Evolutionary conservation across 1,284 basidiomycete genomes (phyloP).

Genomic region (Microbotryomycetes sp.): DNA sequence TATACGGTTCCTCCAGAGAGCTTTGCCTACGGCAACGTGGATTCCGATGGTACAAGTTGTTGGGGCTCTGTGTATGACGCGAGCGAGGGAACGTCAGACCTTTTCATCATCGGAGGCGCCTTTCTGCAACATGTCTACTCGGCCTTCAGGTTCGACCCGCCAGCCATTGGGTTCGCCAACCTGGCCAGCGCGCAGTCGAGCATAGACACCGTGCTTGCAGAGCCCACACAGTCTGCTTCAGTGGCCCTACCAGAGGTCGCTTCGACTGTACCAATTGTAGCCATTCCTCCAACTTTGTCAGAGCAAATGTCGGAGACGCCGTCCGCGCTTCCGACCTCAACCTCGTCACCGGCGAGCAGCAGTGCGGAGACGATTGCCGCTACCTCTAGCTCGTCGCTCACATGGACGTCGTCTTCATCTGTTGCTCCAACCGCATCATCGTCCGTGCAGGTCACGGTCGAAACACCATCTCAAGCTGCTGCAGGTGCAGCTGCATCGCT

Average conservation of each 20-base stretch:
- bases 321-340: too few species aligned
- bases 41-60: not conserved
- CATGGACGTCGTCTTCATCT: too few species aligned
- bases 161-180: slow-evolving; percentile 70
- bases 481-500: too few species aligned
- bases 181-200: not conserved
- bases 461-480: too few species aligned
- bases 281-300: not conserved
- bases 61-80: slow-evolving; percentile 2
- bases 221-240: not conserved
- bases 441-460: too few species aligned
- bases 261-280: not conserved
- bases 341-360: too few species aligned
- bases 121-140: slow-evolving; percentile 93
- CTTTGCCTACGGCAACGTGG: not conserved
- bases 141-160: slow-evolving; percentile 54
- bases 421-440: too few species aligned
- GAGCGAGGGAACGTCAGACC: not conserved
- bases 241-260: not conserved
- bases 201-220: too few species aligned
- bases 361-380: too few species aligned
- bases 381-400: too few species aligned
- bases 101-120: slow-evolving; percentile 72
- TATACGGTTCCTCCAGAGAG: not conserved
- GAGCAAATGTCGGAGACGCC: too few species aligned